Evolutionary conservation across 108 stramenopile genomes (phyloP), one percentile per base, ranked within the genome.

Genomic region (Skeletonema costatum): DNA sequence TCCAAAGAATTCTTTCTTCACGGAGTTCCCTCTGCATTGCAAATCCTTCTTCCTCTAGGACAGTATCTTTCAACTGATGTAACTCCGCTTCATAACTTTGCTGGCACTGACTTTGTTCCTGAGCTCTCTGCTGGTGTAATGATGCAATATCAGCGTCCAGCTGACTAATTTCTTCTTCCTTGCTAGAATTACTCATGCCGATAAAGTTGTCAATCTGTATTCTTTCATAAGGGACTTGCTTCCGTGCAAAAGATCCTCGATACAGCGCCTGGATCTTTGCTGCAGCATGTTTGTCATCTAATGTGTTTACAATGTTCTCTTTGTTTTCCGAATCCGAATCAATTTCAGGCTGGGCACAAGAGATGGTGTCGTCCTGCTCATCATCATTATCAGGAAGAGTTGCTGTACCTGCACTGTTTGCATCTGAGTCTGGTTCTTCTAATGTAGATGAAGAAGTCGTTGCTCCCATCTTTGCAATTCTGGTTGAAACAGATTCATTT

Each of bases 1-100:
- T 86, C 95, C 95, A 96, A 36, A 75, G 76, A 48, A 89, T 87
- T 59, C 92, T 70, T 58, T 92, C 94, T 68, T 91, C 90, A 62
- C 87, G 73, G 63, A 93, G 74, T 46, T 85, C 72, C 32, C 79
- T 88, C 44, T 87, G 77, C 87, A 93, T 93, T 42, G 88, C 83
- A 53, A 92, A 90, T 7, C 93, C 92, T 61, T 93, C 93, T 69
- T 94, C 89, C 50, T 93, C 90, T 42, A 66, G 44, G 9, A 96
- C 90, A 9, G 86, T 82, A 41, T 90, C 87, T 72, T 89, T 89
- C 17, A 94, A 73, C 19, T 86, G 89, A 21, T 71, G 81, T 32
- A 93, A 77, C 32, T 92, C 93, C 60, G 75, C 70, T 21, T 76
- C 85, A 64, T 96, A 96, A 14, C 76, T 87, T 39, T 92, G 91